These are phyloP conservation scores for Orbilia blumenaviensis DNA, from an alignment of 2,329 filamentous ascomycete species.

Conservation along the genomic window DNA sequence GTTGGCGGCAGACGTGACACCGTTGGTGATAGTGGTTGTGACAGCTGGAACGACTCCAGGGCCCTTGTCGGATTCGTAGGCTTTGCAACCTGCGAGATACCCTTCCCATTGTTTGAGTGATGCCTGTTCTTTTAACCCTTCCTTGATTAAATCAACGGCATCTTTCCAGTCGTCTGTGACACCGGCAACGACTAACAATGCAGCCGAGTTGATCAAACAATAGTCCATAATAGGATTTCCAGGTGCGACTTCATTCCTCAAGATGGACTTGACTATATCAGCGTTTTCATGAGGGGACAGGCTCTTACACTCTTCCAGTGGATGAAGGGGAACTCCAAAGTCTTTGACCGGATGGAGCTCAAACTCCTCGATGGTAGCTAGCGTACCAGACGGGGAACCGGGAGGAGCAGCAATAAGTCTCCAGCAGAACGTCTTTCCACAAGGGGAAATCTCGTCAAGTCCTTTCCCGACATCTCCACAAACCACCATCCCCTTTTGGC, in stretches of 20 bases:
- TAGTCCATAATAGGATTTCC: conserved; percentile 91
- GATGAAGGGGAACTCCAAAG: conserved; percentile 81
- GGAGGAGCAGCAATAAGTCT: conserved; percentile 65
- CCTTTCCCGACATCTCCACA: conserved; percentile 83
- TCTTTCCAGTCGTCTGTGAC: conserved; percentile 96
- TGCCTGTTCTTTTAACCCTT: conserved; percentile 85
- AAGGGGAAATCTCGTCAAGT: conserved; percentile 93
- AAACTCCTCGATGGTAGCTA: conserved; percentile 77
- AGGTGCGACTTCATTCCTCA: conserved; percentile 66
- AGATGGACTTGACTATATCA: conserved; percentile 77
- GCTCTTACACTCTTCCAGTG: conserved; percentile 79
- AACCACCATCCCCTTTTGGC: conserved; percentile 84
- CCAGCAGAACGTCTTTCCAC: conserved; percentile 90
- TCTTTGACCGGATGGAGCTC: conserved; percentile 76
- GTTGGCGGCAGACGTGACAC: neutral
- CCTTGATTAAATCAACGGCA: conserved; percentile 83
- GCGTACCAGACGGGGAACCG: conserved; percentile 59
- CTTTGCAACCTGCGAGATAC: conserved; percentile 64
- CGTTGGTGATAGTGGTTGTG: neutral
- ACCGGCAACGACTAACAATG: conserved; percentile 83
- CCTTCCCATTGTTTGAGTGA: conserved; percentile 82
- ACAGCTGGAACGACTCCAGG: neutral
- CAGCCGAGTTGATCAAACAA: conserved; percentile 91
- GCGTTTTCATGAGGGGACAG: conserved; percentile 90
- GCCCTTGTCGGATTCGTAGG: neutral